Conservation (phyloP, 768 basidiomycete genomes). For the Leccinum broughii region DNA sequence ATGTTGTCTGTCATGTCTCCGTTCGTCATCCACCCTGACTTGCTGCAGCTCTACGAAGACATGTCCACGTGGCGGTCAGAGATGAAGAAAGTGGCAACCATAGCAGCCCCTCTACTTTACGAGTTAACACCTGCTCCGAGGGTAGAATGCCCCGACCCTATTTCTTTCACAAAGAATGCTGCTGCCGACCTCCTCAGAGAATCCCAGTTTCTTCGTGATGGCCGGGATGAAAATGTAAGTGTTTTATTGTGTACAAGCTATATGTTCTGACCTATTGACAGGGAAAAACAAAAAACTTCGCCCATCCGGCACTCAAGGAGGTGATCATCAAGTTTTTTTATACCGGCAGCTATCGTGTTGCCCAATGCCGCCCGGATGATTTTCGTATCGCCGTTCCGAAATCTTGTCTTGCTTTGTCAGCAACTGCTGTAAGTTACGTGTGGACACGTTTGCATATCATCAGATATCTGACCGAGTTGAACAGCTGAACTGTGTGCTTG, state of each 20-base stretch:
- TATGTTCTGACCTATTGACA: neutral
- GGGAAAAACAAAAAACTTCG: neutral
- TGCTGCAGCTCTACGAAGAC: neutral
- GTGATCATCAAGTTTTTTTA: neutral
- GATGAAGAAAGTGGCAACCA: neutral
- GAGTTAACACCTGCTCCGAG: neutral
- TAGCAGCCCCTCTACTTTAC: neutral
- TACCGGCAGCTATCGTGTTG: neutral
- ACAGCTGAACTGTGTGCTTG: neutral
- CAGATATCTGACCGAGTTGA: too few species aligned
- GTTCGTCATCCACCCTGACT: neutral
- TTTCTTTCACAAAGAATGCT: neutral
- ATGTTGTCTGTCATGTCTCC: neutral
- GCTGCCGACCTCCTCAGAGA: neutral
- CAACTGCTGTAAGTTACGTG: neutral
- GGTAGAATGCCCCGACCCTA: neutral
- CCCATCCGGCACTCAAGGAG: neutral
- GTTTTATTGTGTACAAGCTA: too few species aligned
- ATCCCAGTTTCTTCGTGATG: neutral
- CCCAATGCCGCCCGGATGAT: neutral
- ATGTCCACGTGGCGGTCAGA: neutral
- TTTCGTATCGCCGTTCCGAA: neutral
- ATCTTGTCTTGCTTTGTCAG: neutral
- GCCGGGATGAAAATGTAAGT: neutral
- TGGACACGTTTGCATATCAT: too few species aligned